A percentile compares a stretch with the other conserved stretches of the same genome.
Conservation (phyloP, 257 asterid species). For the Solanum verrucosum region DNA sequence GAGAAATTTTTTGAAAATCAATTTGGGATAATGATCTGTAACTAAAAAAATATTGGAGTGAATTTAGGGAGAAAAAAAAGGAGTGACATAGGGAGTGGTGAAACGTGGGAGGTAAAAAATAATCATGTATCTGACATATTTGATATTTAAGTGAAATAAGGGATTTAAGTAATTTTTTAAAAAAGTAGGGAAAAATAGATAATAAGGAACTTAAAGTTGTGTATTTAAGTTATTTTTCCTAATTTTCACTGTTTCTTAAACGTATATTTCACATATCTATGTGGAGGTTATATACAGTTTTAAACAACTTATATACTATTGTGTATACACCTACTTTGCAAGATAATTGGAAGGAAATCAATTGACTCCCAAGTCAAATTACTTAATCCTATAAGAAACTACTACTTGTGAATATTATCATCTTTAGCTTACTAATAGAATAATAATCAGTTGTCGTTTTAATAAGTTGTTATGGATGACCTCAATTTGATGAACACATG, state of each 20-base stretch:
- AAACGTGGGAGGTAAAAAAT: no score
- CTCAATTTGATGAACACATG: neutral
- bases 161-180: no score
- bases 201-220: no score
- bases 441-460: neutral
- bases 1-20: no score
- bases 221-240: no score
- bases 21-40: no score
- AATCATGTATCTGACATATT: no score
- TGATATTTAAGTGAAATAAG: no score
- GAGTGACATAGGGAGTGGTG: no score
- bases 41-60: no score
- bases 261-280: neutral
- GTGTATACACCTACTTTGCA: neutral
- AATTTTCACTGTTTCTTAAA: neutral
- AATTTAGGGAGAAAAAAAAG: no score
- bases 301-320: neutral
- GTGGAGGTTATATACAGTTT: neutral
- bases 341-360: neutral
- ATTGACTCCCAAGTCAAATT: neutral
- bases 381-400: neutral
- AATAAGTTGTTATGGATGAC: neutral
- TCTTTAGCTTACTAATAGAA: neutral
- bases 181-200: no score
- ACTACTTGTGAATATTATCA: neutral